A percentile compares a stretch with the other conserved stretches of the same genome.
Conservation (phyloP, 2,329 filamentous ascomycete genomes). For the Paecilomyces fulvus region DNA sequence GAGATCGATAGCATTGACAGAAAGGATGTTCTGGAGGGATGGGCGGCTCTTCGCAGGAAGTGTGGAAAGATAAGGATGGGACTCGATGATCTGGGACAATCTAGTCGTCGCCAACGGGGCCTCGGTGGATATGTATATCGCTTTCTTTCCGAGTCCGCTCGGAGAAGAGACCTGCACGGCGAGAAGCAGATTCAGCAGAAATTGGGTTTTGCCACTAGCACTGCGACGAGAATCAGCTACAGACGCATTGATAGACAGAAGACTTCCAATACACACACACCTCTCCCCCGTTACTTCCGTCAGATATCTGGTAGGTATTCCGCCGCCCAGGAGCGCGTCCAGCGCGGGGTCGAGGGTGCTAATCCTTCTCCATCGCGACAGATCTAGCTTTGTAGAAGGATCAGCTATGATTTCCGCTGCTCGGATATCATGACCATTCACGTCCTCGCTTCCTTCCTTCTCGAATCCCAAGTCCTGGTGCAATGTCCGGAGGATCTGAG, state of each 20-base stretch:
- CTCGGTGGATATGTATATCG: conserved; percentile 92
- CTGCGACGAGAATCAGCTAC: conserved; percentile 31
- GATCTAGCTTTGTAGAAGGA: conserved; percentile 21
- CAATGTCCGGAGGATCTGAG: conserved; percentile 58
- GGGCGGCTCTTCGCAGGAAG: conserved; percentile 40
- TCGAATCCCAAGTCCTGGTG: conserved; percentile 52
- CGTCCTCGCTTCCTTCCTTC: conserved; percentile 10
- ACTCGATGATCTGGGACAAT: conserved; percentile 66
- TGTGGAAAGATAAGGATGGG: conserved; percentile 52
- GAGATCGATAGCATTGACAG: conserved; percentile 76
- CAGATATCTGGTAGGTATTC: conserved; percentile 70
- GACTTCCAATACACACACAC: conserved; percentile 30
- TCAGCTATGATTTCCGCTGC: conserved; percentile 12
- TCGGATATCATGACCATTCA: conserved; percentile 12
- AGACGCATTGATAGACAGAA: conserved; percentile 4
- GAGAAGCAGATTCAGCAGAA: conserved; percentile 76
- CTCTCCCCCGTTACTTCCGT: conserved; percentile 91
- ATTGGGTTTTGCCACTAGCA: conserved; percentile 89
- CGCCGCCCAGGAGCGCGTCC: conserved; percentile 65
- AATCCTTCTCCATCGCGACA: conserved; percentile 50
- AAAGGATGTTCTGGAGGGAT: conserved; percentile 67
- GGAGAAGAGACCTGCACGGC: conserved; percentile 73
- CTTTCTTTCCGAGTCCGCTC: conserved; percentile 60
- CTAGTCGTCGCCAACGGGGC: conserved; percentile 73
- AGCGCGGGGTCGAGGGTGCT: conserved; percentile 71